Evolutionary conservation across 1,139 yeast genomes (phyloP).

Genomic region (Arxiozyma slooffiae): DNA sequence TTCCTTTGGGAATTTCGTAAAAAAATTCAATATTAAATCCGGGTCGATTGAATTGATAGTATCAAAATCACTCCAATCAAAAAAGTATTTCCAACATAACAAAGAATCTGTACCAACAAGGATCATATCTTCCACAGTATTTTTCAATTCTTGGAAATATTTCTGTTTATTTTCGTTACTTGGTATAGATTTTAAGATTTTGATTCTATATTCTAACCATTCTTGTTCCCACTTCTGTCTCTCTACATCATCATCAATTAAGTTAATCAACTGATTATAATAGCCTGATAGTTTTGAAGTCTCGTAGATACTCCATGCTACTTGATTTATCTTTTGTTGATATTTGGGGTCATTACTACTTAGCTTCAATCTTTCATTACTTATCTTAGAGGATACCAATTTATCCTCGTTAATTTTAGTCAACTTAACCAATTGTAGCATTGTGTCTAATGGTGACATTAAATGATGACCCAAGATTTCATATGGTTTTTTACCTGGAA

Average conservation of each 20-base stretch:
- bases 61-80: conserved; percentile 64
- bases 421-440: conserved; percentile 43
- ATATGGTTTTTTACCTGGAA: conserved; percentile 58
- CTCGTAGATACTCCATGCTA: conserved; percentile 43
- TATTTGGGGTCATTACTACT: conserved; percentile 37
- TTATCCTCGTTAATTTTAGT: conserved; percentile 37
- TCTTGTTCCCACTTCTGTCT: conserved; percentile 55
- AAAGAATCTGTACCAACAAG: conserved; percentile 50
- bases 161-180: conserved; percentile 33
- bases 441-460: conserved; percentile 43
- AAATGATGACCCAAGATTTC: conserved; percentile 45
- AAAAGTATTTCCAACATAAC: conserved; percentile 63
- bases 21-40: conserved; percentile 39
- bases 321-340: conserved; percentile 36
- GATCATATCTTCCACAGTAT: conserved; percentile 64
- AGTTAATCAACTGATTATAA: conserved; percentile 49
- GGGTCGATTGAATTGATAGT: conserved; percentile 43
- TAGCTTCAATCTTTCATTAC: conserved; percentile 41
- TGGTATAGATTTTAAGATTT: conserved; percentile 42
- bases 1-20: conserved; percentile 48
- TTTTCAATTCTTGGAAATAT: conserved; percentile 39
- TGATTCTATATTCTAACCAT: conserved; percentile 47
- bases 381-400: conserved; percentile 26
- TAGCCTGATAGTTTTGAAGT: conserved; percentile 44
- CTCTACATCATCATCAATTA: conserved; percentile 51